These are phyloP conservation scores for Petrea volubilis DNA, from an alignment of 257 asterid genomes.

Conservation along the genomic window DNA sequence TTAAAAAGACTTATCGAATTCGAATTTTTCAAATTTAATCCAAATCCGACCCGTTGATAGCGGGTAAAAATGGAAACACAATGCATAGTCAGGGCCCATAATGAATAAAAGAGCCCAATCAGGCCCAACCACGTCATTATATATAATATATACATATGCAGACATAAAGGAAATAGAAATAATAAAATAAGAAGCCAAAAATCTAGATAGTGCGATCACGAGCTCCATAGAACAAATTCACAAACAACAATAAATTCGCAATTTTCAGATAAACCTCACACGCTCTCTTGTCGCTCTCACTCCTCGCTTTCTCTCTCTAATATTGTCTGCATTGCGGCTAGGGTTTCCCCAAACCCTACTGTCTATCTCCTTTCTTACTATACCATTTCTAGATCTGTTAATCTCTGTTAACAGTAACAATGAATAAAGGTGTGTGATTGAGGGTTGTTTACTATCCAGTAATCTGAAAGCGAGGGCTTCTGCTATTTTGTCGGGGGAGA, in stretches of 20 bases:
- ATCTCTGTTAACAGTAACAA: not conserved
- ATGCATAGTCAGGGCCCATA: too few relatives aligned
- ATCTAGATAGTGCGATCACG: not conserved
- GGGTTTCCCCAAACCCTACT: slow-evolving; percentile 61
- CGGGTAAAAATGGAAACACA: too few relatives aligned
- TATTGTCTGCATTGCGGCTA: slow-evolving; percentile 60
- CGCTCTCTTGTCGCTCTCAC: slow-evolving; percentile 5
- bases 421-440: slow-evolving; percentile 31
- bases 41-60: too few relatives aligned
- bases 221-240: slow-evolving; percentile 12
- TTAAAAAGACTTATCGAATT: too few relatives aligned
- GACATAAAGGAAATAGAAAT: not conserved
- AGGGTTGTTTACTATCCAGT: slow-evolving; percentile 6
- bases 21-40: too few relatives aligned
- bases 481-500: slow-evolving; percentile 26
- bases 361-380: not conserved
- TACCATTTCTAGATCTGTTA: slow-evolving; percentile 26
- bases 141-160: too few relatives aligned
- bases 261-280: slow-evolving; percentile 13
- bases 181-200: not conserved
- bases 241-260: slow-evolving; percentile 15
- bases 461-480: slow-evolving; percentile 21
- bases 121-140: too few relatives aligned
- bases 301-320: slow-evolving; percentile 18
- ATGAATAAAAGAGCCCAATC: too few relatives aligned